These are phyloP conservation scores for Oryza longistaminata DNA, from an alignment of 176 grass and related monocot genomes.

Conservation along the genomic window DNA sequence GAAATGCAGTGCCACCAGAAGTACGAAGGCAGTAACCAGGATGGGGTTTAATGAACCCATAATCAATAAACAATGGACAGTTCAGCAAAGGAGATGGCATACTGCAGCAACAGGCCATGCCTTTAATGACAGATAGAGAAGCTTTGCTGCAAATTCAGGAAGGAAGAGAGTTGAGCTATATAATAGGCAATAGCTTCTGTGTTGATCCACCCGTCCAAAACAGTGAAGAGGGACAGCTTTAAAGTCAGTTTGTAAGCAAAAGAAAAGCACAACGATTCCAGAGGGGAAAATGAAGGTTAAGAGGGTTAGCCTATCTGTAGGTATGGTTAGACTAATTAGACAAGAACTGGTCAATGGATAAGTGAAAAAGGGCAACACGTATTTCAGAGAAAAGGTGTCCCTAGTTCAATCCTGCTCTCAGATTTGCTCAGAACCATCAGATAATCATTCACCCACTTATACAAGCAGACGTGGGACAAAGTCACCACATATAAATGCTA, in stretches of 20 bases:
- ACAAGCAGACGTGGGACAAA: not conserved
- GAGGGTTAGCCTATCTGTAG: not conserved
- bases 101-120: not conserved
- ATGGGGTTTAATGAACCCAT: not conserved
- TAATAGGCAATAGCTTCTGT: not conserved
- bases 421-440: not conserved
- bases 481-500: not conserved
- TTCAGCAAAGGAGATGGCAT: not conserved
- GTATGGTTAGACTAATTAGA: not conserved
- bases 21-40: not conserved
- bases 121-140: not conserved
- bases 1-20: not conserved
- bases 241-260: not conserved
- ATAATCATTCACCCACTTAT: not conserved
- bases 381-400: too few relatives aligned
- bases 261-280: not conserved
- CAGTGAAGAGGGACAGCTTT: not conserved
- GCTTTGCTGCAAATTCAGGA: not conserved
- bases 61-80: conserved; percentile 9
- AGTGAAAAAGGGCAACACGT: not conserved
- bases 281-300: not conserved
- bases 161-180: not conserved
- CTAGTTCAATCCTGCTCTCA: not conserved
- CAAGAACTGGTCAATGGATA: not conserved
- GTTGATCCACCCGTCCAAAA: not conserved